Conservation (phyloP, 2,329 filamentous ascomycete species). For the Esteya vermicola region DNA sequence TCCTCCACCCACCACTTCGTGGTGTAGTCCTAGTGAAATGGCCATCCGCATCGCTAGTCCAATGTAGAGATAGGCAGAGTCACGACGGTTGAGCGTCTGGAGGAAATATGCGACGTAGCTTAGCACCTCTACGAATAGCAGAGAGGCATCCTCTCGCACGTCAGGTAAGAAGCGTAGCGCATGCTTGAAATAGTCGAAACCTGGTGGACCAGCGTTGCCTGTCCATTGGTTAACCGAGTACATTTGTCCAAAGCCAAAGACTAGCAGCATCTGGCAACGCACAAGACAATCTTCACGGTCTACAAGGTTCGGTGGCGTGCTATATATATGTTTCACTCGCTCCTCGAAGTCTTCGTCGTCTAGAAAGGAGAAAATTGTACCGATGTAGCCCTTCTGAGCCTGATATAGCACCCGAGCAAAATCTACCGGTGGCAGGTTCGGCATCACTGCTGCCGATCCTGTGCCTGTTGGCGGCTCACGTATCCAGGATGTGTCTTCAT, state of each 20-base stretch:
- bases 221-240: constrained; percentile 5
- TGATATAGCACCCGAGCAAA: constrained; percentile 27
- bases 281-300: constrained; percentile 2
- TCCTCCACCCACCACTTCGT: too few relatives aligned
- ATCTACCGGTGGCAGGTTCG: constrained; percentile 15
- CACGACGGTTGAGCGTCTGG: constrained; percentile 26
- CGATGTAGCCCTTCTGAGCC: constrained; percentile 3
- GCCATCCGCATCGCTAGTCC: constrained; percentile 3
- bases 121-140: constrained; percentile 35
- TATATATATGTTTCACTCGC: background rate
- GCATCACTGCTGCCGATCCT: constrained; percentile 1
- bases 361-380: constrained; percentile 4
- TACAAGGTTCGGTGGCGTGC: background rate
- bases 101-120: constrained; percentile 36
- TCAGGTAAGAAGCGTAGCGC: constrained; percentile 3
- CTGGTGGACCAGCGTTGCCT: constrained; percentile 2
- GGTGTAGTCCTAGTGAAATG: constrained; percentile 2
- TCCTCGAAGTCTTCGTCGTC: background rate
- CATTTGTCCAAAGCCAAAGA: constrained; percentile 2
- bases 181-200: constrained; percentile 2
- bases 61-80: constrained; percentile 1
- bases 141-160: constrained; percentile 30
- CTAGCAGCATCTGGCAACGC: constrained; percentile 2
- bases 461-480: background rate
- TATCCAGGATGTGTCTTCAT: constrained; percentile 3